phyloP scores from a whole-genome alignment of 306 rosid species.

The Vigna unguiculata region DNA sequence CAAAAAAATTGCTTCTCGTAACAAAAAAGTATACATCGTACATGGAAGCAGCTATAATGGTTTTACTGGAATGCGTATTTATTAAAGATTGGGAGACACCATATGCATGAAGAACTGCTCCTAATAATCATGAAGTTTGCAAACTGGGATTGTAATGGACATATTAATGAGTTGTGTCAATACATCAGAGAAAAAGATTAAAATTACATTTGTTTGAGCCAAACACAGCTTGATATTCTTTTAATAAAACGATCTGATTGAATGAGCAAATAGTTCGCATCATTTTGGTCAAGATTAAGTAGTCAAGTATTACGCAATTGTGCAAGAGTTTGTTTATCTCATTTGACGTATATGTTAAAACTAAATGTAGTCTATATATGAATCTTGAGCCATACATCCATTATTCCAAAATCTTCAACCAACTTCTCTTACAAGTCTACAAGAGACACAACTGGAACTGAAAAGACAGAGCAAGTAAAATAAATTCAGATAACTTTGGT shows the following conservation, averaged over 20 bases:
- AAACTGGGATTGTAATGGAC: not conserved
- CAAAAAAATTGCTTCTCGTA: no score
- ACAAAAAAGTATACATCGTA: not conserved
- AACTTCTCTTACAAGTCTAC: constrained; percentile 25
- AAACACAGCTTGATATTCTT: not conserved
- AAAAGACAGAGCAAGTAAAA: not conserved
- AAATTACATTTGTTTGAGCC: constrained; percentile 2
- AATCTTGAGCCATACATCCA: constrained; percentile 11
- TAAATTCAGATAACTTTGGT: constrained; percentile 37
- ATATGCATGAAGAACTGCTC: not conserved
- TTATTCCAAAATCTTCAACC: constrained; percentile 38
- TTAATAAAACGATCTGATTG: not conserved
- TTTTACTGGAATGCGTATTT: constrained; percentile 6
- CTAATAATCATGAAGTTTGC: not conserved
- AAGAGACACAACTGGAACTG: constrained; percentile 7
- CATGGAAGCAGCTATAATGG: not conserved
- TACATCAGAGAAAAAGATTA: not conserved
- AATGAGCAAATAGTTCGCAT: not conserved
- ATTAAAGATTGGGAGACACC: not conserved
- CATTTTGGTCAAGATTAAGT: not conserved
- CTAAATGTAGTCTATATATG: not conserved
- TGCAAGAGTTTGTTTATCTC: not conserved
- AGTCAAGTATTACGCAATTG: not conserved
- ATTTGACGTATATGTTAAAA: not conserved
- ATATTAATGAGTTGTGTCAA: not conserved